These are phyloP conservation scores for Rhodotorula sphaerocarpa DNA, from an alignment of 768 basidiomycete species.

Conservation along the genomic window DNA sequence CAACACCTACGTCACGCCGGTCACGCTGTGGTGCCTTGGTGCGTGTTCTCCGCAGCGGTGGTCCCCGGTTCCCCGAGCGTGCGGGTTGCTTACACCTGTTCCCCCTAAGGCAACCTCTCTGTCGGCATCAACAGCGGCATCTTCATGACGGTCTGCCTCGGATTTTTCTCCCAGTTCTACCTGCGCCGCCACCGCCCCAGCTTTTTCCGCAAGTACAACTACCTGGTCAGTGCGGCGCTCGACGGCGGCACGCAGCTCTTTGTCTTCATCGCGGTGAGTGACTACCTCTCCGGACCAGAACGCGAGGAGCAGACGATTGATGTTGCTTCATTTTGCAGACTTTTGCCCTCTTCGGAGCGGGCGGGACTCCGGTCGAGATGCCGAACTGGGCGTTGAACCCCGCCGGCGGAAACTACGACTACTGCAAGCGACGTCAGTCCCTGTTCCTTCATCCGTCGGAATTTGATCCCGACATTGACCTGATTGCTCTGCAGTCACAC, in stretches of 20 bases:
- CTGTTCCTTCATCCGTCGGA: no score
- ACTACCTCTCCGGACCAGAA: constrained; percentile 48
- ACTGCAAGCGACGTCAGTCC: no score
- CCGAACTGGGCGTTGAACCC: constrained; percentile 46
- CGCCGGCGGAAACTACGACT: no score
- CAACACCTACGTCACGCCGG: constrained; percentile 45
- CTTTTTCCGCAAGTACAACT: constrained; percentile 52
- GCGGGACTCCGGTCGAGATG: constrained; percentile 18
- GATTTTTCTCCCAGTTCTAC: constrained; percentile 55
- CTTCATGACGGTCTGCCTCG: constrained; percentile 51
- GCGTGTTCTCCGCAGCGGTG: constrained; percentile 42
- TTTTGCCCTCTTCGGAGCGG: constrained; percentile 55
- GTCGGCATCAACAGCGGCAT: constrained; percentile 56
- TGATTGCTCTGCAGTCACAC: no score
- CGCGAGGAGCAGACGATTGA: constrained; percentile 34
- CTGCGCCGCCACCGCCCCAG: constrained; percentile 52
- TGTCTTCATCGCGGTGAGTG: background rate
- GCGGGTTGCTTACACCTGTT: no score
- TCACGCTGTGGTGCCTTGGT: constrained; percentile 44
- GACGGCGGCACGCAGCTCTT: constrained; percentile 52
- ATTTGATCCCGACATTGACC: no score
- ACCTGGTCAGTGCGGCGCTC: constrained; percentile 54
- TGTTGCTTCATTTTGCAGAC: constrained; percentile 39
- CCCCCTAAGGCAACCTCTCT: constrained; percentile 51
- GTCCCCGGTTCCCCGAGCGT: no score